A percentile compares a stretch with the other conserved stretches of the same genome.
These are phyloP conservation scores for Pythium coloratum DNA, from an alignment of 352 stramenopile genomes.

Conservation along the genomic window DNA sequence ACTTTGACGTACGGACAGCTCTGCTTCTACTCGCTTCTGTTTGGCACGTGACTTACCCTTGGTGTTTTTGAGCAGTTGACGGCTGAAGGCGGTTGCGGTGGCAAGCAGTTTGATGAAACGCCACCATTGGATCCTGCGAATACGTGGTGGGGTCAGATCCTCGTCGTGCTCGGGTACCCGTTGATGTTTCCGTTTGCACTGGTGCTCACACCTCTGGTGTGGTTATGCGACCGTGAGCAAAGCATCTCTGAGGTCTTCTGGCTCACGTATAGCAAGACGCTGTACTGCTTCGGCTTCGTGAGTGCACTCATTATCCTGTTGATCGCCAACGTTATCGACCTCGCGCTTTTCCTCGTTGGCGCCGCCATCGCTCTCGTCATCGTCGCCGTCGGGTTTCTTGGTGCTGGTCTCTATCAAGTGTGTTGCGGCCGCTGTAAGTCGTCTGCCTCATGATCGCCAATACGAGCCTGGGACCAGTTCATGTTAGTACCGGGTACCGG, in stretches of 20 bases:
- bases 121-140: not conserved
- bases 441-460: not conserved
- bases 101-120: not conserved
- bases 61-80: not conserved
- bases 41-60: not conserved
- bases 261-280: not conserved
- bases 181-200: not conserved
- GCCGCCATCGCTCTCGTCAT: not conserved
- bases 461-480: too few species aligned
- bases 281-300: not conserved
- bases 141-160: not conserved
- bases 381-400: not conserved
- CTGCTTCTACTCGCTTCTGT: not conserved
- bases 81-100: not conserved
- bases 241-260: not conserved
- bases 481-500: too few species aligned
- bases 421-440: not conserved
- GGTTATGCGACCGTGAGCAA: not conserved
- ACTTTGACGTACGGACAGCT: constrained; percentile 1
- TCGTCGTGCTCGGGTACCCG: not conserved
- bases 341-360: not conserved
- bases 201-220: not conserved
- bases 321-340: not conserved
- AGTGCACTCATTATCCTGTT: not conserved
- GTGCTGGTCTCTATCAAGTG: not conserved